Evolutionary conservation across 768 basidiomycete genomes (phyloP), one percentile per base, ranked within the genome.

Genomic region (Rhizopogon sp.): DNA sequence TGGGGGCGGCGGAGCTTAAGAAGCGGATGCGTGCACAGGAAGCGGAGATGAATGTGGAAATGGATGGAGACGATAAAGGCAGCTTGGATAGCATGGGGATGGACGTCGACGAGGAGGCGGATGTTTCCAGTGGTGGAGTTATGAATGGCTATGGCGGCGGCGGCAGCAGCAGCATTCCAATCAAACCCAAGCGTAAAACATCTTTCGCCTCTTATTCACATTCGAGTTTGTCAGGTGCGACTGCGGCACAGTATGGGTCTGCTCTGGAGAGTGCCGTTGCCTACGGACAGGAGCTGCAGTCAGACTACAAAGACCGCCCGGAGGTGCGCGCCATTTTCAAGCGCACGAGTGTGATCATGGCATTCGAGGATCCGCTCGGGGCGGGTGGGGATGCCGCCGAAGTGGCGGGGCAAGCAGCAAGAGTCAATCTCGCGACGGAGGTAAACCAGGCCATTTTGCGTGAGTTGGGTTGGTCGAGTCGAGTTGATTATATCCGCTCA

Each of bases 401-500:
- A 58, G 78, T 90, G 20, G 88, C 82, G 8, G 84, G 90, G 40
- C 79, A 84, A 56, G 81, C 79, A 42, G 83, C 88, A 31, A 76
- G 88, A 56, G 74, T 81, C 52, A 68, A 76, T 37, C 76, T 93
- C 53, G 87, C 88, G 29, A 84, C 81, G 56, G 89, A 91, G 70
- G 68, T 93, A 39, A 93, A 94, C 62, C 79, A 84, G 66, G 89
- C 85, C 40, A 91, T 95, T 55, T 74, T 94, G 52, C 87, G 92
- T 93, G 62, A 60, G 84, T 71, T 43, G 43, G 46, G 37, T 39
- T 49, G 42, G 14, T 52, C 6, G 20, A 51, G 16, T 50, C 42
- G 29, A 13, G n/a, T 28, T 3, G 1, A 40, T 7, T 37, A 35
- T 29, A 55, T 28, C 43, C 54, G 39, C 56, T 62, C 43, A 58